Conservation (phyloP, 805 yeast species). For the Clavispora phyllophila region DNA sequence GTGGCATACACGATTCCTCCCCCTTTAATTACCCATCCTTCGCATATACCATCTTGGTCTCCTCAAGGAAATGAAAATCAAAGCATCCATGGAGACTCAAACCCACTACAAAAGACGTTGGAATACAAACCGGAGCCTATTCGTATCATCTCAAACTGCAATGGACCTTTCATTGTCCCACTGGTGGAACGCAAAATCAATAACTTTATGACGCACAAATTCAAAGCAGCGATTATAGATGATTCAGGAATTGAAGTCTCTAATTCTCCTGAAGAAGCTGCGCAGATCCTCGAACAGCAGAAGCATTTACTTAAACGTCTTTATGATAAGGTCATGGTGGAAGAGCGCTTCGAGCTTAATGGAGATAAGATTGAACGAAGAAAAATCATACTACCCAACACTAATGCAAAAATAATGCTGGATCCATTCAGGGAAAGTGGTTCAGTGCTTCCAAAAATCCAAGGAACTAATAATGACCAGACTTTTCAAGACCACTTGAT, state of each 20-base stretch:
- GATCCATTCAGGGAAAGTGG: slow-evolving; percentile 46
- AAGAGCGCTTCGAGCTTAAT: slow-evolving; percentile 35
- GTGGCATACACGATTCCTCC: slow-evolving; percentile 30
- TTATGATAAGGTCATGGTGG: slow-evolving; percentile 31
- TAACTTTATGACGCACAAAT: slow-evolving; percentile 23
- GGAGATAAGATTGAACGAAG: slow-evolving; percentile 47
- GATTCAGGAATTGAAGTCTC: slow-evolving; percentile 29
- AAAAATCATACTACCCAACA: slow-evolving; percentile 42
- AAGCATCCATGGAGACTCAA: slow-evolving; percentile 13
- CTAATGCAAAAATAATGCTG: slow-evolving; percentile 33
- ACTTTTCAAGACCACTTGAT: slow-evolving; percentile 71
- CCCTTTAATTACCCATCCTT: slow-evolving; percentile 38
- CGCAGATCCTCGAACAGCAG: slow-evolving; percentile 52
- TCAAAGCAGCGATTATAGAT: slow-evolving; percentile 34
- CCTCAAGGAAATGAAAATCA: slow-evolving; percentile 21
- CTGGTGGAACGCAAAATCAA: slow-evolving; percentile 22
- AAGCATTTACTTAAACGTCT: slow-evolving; percentile 42
- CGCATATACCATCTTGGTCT: slow-evolving; percentile 40
- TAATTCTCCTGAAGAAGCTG: slow-evolving; percentile 51
- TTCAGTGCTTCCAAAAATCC: slow-evolving; percentile 36
- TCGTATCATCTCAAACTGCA: slow-evolving; percentile 15
- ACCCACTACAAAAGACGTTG: slow-evolving; percentile 16
- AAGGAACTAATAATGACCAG: slow-evolving; percentile 35
- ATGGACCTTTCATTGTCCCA: slow-evolving; percentile 19
- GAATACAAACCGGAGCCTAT: slow-evolving; percentile 27